phyloP scores from a whole-genome alignment of 306 rosid genomes.

The Pueraria montana region DNA sequence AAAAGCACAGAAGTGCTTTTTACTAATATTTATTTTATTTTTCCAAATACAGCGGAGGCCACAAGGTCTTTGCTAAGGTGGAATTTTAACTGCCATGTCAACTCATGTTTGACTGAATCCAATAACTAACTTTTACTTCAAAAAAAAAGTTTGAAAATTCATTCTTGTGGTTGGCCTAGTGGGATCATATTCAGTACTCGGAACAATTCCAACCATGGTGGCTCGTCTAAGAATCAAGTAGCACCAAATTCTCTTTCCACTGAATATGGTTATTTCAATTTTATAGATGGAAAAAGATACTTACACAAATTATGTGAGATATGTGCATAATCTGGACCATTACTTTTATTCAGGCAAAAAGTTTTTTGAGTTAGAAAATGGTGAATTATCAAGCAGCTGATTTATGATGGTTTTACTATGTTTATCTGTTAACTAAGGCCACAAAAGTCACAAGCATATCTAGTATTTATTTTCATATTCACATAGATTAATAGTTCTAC shows the following conservation, averaged over 20 bases:
- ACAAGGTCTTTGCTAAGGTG: conserved; percentile 26
- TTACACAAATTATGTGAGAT: conserved; percentile 17
- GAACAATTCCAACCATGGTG: conserved; percentile 27
- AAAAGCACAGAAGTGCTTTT: neutral
- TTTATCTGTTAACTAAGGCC: conserved; percentile 25
- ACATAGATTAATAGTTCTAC: neutral
- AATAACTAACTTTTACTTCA: conserved; percentile 10
- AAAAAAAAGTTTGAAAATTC: conserved; percentile 20
- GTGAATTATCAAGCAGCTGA: neutral
- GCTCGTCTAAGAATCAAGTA: conserved; percentile 15
- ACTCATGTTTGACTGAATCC: conserved; percentile 38
- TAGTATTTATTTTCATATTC: neutral
- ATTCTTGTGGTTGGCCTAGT: conserved; percentile 6
- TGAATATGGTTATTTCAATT: conserved; percentile 15
- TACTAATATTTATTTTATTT: neutral
- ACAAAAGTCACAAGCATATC: conserved; percentile 2
- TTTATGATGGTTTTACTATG: conserved; percentile 1
- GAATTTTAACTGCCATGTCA: conserved; percentile 17
- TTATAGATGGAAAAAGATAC: conserved; percentile 8
- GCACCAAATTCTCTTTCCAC: neutral
- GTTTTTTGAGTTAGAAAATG: neutral
- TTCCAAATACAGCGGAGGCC: conserved; percentile 1
- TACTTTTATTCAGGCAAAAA: neutral
- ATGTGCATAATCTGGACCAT: neutral
- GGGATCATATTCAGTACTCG: conserved; percentile 20